Evolutionary conservation across 2,329 filamentous ascomycete species (phyloP), one percentile per base, ranked within the genome.

Genomic region (Aspergillus neoniger): DNA sequence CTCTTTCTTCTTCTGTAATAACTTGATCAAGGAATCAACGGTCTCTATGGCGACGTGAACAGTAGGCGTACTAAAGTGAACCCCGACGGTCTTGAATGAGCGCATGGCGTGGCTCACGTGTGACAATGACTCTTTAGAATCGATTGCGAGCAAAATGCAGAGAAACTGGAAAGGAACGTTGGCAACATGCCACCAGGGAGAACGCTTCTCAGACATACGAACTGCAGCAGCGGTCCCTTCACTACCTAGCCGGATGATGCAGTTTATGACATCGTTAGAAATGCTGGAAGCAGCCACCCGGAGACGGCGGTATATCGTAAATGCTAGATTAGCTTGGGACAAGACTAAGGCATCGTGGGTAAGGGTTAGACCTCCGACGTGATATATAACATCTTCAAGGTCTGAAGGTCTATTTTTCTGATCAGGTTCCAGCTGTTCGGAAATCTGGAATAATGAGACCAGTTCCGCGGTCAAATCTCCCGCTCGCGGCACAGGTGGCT

Each of bases 121-220:
- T 15, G 52, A 51, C 12, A 62, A 7, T 15, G 51, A 52, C 30
- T 62, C 60, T 17, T 21, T 32, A 5, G 54, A 53, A 30, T 59
- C 56, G 17, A 62, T 60, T 7, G 62, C 59, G 12, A 64, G 47
- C 30, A 64, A 23, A 14, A 59, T 57, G 39, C 62, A 64, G 14
- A 57, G 44, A 25, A 62, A 56, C 23, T 62, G 62, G 10, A 64
- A 64, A 3, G 59, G 64, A n/a, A 65, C 63, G 21, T 65, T 64
- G 38, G 60, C 57, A 19, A 65, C 62, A 23, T 65, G 64, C 64
- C 64, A 65, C 64, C 64, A 65, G 5, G 64, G 64, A 23, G 50
- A 53, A 30, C 55, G 56, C 6, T 44, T 44, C 14, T 57, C 58
- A 10, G 60, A 49, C 10, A 57, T 52, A 12, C 57, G 28, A 5